These are phyloP conservation scores for Hypoxylon subgilvum DNA, from an alignment of 495 filamentous ascomycete species.

Conservation along the genomic window DNA sequence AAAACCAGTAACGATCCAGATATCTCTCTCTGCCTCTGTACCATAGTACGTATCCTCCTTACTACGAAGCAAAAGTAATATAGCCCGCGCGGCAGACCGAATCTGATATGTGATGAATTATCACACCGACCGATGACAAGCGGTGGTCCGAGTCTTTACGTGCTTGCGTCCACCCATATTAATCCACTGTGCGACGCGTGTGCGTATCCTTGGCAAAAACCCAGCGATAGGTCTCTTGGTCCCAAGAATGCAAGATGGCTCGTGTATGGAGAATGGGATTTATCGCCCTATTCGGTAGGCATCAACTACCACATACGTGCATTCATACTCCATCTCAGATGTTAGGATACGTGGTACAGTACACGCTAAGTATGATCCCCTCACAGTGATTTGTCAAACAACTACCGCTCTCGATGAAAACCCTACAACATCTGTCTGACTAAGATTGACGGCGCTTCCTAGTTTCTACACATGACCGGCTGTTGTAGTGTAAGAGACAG, in stretches of 20 bases:
- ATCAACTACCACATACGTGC: background rate
- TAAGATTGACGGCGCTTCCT: slow-evolving; percentile 21
- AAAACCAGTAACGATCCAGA: slow-evolving; percentile 22
- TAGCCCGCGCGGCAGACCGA: slow-evolving; percentile 28
- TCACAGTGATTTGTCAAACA: slow-evolving; percentile 22
- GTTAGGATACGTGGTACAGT: slow-evolving; percentile 8
- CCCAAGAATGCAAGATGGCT: slow-evolving; percentile 23
- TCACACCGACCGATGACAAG: slow-evolving; percentile 28
- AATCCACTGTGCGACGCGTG: slow-evolving; percentile 36
- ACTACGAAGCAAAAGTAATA: slow-evolving; percentile 2
- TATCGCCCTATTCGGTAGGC: slow-evolving; percentile 9
- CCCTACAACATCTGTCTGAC: slow-evolving; percentile 15
- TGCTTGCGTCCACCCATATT: slow-evolving; percentile 10
- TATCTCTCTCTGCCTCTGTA: slow-evolving; percentile 18
- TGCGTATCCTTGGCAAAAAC: slow-evolving; percentile 28
- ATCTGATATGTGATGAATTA: slow-evolving; percentile 30
- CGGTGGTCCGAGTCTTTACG: background rate
- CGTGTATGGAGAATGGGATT: slow-evolving; percentile 3
- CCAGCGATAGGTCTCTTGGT: slow-evolving; percentile 24
- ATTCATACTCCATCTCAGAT: slow-evolving; percentile 11
- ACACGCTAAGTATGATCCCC: slow-evolving; percentile 9
- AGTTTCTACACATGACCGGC: slow-evolving; percentile 2
- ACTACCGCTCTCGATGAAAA: slow-evolving; percentile 10
- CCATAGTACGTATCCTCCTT: background rate
- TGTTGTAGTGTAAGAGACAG: slow-evolving; percentile 1